Percentiles rank a stretch among this genome's conserved stretches.
Evolutionary conservation across 345 rosid genomes (phyloP).

Genomic region (Balakata baccata): DNA sequence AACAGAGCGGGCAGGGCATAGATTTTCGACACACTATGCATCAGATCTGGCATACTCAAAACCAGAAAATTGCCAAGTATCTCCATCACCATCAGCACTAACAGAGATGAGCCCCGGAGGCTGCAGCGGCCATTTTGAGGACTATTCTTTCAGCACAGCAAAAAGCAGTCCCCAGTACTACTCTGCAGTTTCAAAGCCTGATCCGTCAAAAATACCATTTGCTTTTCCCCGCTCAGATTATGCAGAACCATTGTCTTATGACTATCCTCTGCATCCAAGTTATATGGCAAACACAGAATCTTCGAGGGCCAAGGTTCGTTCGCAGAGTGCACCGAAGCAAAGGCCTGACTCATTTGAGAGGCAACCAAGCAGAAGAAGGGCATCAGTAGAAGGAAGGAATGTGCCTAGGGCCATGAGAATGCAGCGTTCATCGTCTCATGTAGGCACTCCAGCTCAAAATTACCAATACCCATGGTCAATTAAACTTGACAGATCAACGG

Average conservation of each 20-base stretch:
- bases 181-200: constrained; percentile 59
- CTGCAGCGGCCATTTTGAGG: constrained; percentile 74
- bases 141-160: constrained; percentile 51
- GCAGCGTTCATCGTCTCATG: constrained; percentile 88
- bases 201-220: constrained; percentile 45
- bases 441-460: constrained; percentile 53
- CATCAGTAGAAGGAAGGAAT: constrained; percentile 69
- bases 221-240: constrained; percentile 37
- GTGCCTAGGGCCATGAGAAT: constrained; percentile 66
- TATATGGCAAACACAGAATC: constrained; percentile 46
- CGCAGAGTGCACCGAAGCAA: constrained; percentile 29
- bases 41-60: constrained; percentile 22
- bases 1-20: constrained; percentile 30
- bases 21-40: constrained; percentile 33
- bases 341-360: constrained; percentile 69
- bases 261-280: constrained; percentile 48
- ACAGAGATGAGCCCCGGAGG: constrained; percentile 76
- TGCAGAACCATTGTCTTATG: constrained; percentile 44
- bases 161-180: constrained; percentile 67
- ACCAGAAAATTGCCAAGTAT: constrained; percentile 37
- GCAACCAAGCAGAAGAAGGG: constrained; percentile 61
- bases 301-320: constrained; percentile 22
- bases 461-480: constrained; percentile 70
- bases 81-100: constrained; percentile 61
- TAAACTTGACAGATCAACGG: constrained; percentile 70